Evolutionary conservation across 148 eudicot species (phyloP).

Genomic region (Fagopyrum tataricum): DNA sequence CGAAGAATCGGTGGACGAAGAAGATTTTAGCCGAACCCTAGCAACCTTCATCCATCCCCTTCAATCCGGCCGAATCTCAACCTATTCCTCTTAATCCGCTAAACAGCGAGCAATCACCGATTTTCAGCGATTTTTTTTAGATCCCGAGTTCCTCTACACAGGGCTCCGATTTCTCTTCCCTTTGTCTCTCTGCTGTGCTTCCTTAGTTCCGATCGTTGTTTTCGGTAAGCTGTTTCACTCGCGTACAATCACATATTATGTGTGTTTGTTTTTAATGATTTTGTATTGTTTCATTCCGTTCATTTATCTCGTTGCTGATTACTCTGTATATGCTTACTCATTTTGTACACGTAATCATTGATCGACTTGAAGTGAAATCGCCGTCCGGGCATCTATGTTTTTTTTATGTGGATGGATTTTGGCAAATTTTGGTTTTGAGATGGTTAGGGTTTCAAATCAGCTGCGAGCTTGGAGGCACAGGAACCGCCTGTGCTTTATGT

Average conservation of each 20-base stretch:
- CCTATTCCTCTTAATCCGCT: no score
- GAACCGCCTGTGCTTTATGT: not conserved
- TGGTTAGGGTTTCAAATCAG: conserved; percentile 4
- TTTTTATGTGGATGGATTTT: not conserved
- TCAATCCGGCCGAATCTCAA: no score
- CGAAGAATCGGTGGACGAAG: no score
- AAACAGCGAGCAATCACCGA: not conserved
- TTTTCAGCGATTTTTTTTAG: not conserved
- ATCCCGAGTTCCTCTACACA: conserved; percentile 6
- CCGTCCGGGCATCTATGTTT: not conserved
- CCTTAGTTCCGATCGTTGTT: not conserved
- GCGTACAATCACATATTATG: not conserved
- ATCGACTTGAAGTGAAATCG: not conserved
- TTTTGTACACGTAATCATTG: not conserved
- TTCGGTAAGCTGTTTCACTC: not conserved
- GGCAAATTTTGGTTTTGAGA: not conserved
- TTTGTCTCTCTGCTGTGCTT: not conserved
- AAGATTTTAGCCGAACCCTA: no score
- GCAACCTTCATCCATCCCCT: no score
- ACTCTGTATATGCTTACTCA: not conserved
- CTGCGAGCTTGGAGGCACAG: not conserved
- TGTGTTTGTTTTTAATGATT: not conserved
- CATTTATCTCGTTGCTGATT: not conserved
- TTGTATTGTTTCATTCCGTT: not conserved
- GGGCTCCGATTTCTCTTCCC: conserved; percentile 2